Conservation (phyloP, 2,329 filamentous ascomycete genomes). For the Botrytis squamosa region DNA sequence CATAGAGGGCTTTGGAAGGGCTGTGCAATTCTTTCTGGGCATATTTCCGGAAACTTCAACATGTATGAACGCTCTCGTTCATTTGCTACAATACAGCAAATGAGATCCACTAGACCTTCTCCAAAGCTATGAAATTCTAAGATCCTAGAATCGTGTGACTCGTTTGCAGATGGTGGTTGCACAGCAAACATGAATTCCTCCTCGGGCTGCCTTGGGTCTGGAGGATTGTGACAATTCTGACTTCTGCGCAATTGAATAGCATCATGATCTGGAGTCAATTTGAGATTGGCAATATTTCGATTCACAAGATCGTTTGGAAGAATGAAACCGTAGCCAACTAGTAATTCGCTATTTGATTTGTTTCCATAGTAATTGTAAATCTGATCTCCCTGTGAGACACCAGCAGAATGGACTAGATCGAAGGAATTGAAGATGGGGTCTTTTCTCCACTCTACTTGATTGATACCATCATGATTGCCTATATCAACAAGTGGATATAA, state of each 20-base stretch:
- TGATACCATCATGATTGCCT: conserved; percentile 65
- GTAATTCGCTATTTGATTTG: conserved; percentile 72
- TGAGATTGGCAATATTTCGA: conserved; percentile 40
- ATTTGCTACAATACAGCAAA: conserved; percentile 36
- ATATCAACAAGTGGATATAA: conserved; percentile 71
- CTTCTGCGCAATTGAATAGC: conserved; percentile 28
- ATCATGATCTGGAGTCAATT: conserved; percentile 28
- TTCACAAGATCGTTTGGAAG: conserved; percentile 43
- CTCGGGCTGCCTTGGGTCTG: conserved; percentile 17
- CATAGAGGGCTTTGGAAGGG: conserved; percentile 26
- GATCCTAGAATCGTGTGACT: not conserved
- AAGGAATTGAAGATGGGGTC: conserved; percentile 43
- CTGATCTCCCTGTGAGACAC: conserved; percentile 51
- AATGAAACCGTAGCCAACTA: conserved; percentile 63
- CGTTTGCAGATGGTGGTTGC: not conserved
- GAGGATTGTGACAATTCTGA: conserved; percentile 28
- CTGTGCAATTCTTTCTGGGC: conserved; percentile 25
- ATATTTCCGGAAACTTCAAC: conserved; percentile 7
- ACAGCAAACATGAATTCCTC: conserved; percentile 35
- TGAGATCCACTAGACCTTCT: conserved; percentile 33
- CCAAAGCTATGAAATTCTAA: conserved; percentile 28
- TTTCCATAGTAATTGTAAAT: conserved; percentile 70
- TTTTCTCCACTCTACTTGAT: conserved; percentile 59
- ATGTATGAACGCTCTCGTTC: conserved; percentile 28
- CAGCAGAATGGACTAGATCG: conserved; percentile 44